A percentile compares a stretch with the other conserved stretches of the same genome.
These are phyloP conservation scores for Phytophthora nicotianae DNA, from an alignment of 352 stramenopile species.

Conservation along the genomic window DNA sequence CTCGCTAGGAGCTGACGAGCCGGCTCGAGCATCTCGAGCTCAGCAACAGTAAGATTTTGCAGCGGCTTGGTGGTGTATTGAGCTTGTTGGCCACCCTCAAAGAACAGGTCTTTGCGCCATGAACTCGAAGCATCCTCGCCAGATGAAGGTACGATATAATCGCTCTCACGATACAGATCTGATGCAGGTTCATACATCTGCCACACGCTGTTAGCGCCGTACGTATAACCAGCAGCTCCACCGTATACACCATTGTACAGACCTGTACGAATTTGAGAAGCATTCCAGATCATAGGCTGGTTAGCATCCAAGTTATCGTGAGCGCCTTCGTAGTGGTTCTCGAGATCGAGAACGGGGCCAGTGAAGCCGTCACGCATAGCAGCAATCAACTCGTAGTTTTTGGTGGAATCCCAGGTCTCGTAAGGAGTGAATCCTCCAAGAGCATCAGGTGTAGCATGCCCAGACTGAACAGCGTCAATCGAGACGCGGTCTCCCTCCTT, in stretches of 20 bases:
- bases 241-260: slow-evolving; percentile 30
- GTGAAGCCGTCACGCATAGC: slow-evolving; percentile 31
- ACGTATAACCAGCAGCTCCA: slow-evolving; percentile 23
- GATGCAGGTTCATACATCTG: slow-evolving; percentile 28
- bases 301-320: slow-evolving; percentile 27
- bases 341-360: slow-evolving; percentile 22
- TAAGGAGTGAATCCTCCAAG: slow-evolving; percentile 10
- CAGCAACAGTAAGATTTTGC: slow-evolving; percentile 7
- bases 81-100: slow-evolving; percentile 26
- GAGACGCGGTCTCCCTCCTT: slow-evolving; percentile 26
- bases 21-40: slow-evolving; percentile 14
- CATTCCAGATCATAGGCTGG: slow-evolving; percentile 18
- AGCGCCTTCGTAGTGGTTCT: slow-evolving; percentile 32
- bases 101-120: slow-evolving; percentile 27
- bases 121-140: slow-evolving; percentile 23
- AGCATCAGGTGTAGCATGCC: slow-evolving; percentile 8
- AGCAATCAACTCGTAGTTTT: slow-evolving; percentile 35
- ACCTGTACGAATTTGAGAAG: slow-evolving; percentile 22
- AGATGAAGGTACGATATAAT: slow-evolving; percentile 21
- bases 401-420: slow-evolving; percentile 26
- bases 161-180: slow-evolving; percentile 21
- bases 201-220: slow-evolving; percentile 31
- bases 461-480: slow-evolving; percentile 25
- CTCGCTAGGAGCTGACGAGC: slow-evolving; percentile 19
- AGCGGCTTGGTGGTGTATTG: slow-evolving; percentile 29